These are phyloP conservation scores for Candida methanosorbosa DNA, from an alignment of 805 yeast species.

Conservation along the genomic window DNA sequence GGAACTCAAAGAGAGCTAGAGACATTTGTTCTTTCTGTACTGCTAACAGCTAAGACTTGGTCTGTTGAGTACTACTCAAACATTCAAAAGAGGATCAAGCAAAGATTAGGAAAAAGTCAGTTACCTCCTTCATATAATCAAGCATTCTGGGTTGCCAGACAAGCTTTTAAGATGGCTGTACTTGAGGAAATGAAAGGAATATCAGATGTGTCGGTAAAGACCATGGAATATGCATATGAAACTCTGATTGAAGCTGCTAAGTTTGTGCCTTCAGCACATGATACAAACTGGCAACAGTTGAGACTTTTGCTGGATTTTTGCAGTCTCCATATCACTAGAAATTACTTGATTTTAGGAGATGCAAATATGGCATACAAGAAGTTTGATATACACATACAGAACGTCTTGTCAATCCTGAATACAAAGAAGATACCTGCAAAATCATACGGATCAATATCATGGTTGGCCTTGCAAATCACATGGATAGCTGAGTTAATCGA, in stretches of 20 bases:
- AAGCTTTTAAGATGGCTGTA: conserved; percentile 41
- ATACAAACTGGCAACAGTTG: conserved; percentile 31
- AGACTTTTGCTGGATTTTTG: conserved; percentile 48
- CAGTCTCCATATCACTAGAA: conserved; percentile 54
- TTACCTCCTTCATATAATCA: conserved; percentile 9
- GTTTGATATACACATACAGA: conserved; percentile 55
- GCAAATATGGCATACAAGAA: conserved; percentile 52
- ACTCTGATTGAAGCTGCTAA: conserved; percentile 32
- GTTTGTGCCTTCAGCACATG: conserved; percentile 10
- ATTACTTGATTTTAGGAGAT: conserved; percentile 50
- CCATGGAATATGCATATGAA: conserved; percentile 47
- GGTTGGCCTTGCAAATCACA: conserved; percentile 58
- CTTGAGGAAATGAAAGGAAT: conserved; percentile 39
- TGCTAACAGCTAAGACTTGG: conserved; percentile 30
- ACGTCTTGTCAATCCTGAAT: conserved; percentile 33
- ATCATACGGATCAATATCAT: conserved; percentile 27
- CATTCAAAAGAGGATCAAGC: conserved; percentile 31
- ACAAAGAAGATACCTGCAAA: conserved; percentile 15
- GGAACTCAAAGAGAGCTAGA: conserved; percentile 32
- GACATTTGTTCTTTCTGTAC: conserved; percentile 28
- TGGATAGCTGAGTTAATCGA: conserved; percentile 55
- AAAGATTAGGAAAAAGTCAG: conserved; percentile 23
- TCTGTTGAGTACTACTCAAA: conserved; percentile 35
- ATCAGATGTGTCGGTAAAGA: conserved; percentile 38
- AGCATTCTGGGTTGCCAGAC: conserved; percentile 37